Conservation (phyloP, 1,284 basidiomycete species). For the Sanghuangporus weigelae region DNA sequence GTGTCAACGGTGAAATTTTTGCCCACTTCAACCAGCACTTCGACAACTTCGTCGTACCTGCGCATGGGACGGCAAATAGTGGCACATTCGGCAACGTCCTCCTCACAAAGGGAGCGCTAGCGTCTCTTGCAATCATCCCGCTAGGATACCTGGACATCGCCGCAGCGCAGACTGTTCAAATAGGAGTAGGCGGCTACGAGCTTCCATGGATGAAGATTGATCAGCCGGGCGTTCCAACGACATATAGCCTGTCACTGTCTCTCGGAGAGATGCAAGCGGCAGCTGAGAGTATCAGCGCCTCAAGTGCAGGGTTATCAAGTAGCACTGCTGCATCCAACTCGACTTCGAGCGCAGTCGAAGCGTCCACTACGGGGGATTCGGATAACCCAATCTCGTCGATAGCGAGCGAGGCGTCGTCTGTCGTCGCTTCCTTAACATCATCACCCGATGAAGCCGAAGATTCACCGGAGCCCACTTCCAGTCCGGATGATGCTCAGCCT, state of each 20-base stretch:
- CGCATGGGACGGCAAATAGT: slow-evolving; percentile 51
- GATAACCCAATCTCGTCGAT: background rate
- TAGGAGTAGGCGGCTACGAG: slow-evolving; percentile 20
- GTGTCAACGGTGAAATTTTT: slow-evolving; percentile 45
- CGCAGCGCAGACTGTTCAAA: slow-evolving; percentile 41
- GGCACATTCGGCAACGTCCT: slow-evolving; percentile 50
- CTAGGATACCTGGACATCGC: slow-evolving; percentile 47
- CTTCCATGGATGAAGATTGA: slow-evolving; percentile 21
- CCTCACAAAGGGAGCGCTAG: slow-evolving; percentile 49
- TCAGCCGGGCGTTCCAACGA: slow-evolving; percentile 19
- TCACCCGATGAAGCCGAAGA: background rate
- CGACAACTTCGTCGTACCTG: slow-evolving; percentile 48
- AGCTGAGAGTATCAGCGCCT: slow-evolving; percentile 10
- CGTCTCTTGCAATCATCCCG: slow-evolving; percentile 51
- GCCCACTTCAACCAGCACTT: slow-evolving; percentile 55
- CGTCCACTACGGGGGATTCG: background rate
- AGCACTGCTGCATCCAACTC: background rate
- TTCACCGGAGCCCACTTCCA: background rate
- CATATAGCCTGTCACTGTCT: slow-evolving; percentile 11
- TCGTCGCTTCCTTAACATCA: background rate
- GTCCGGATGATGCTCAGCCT: background rate
- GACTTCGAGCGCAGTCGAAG: background rate
- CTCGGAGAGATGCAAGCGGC: slow-evolving; percentile 9
- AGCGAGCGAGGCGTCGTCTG: background rate
- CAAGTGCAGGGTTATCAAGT: background rate